Base-by-base conservation (phyloP, 257 asterid species). In the Anisodus tanguticus region DNA sequence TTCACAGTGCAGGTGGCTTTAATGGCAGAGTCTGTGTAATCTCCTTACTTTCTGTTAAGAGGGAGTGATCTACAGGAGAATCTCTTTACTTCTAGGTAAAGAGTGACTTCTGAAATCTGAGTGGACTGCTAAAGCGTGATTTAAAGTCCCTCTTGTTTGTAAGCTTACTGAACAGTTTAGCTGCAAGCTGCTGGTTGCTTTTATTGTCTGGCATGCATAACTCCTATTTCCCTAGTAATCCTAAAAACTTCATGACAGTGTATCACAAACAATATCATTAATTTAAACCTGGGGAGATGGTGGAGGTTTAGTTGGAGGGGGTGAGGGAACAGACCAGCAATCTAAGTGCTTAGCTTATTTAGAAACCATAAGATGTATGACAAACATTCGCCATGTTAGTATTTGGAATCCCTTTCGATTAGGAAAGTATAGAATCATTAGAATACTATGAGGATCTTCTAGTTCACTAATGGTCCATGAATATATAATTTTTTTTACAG, bases 251-350 rank as follows among this genome's bases (percentile, higher is more conserved):
- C 81, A 74, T 49, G 43, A 49, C 43, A 49, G 12, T 1, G 39
- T 5, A 74, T 74, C 60, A 10, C 9, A 11, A 74, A 74, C 41
- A 49, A 22, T 43, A 45, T 22, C 19, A 51, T 76, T 51, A 19
- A 26, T 51, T 74, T 76, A 6, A 51, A 76, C n/a, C 26, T 51
- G n/a, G 45, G 62, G 81, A 76, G 13, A 49, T 47, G 80, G 79
- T 72, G 59, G 80, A 72, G 59, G 59, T 9, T 72, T 47, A 45
- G 39, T 47, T 47, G 43, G 39, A 47, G 41, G 62, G 62, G 62
- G 45, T 26, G 81, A 64, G 70, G 70, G 17, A 19, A 51, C 12
- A 76, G 2, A 22, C 62, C 45, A 22, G 22, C 45, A 76, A 12
- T 76, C 7, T 22, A 51, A 76, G 45, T 47, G 17, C 62, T 72